phyloP scores from a whole-genome alignment of 1,284 basidiomycete genomes.

The Leccinum fuscescens region DNA sequence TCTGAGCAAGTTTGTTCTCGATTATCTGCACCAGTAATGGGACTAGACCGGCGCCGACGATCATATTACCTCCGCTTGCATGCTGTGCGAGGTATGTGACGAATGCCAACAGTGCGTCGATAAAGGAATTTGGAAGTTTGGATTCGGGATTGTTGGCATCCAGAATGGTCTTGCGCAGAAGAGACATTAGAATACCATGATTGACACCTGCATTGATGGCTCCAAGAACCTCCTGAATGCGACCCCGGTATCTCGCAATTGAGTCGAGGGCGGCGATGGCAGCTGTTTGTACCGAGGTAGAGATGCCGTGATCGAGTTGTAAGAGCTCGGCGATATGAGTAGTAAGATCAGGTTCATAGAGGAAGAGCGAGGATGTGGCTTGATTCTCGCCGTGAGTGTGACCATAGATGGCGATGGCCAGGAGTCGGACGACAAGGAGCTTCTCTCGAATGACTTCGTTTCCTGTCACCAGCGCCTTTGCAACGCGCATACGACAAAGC shows the following conservation, averaged over 20 bases:
- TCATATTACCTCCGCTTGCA: slow-evolving; percentile 84
- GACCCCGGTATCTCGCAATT: slow-evolving; percentile 80
- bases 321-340: no score
- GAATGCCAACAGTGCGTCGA: slow-evolving; percentile 85
- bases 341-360: no score
- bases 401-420: slow-evolving; percentile 88
- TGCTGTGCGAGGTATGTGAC: slow-evolving; percentile 86
- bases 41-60: slow-evolving; percentile 86
- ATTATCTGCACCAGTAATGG: slow-evolving; percentile 87
- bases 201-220: slow-evolving; percentile 95
- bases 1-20: slow-evolving; percentile 67
- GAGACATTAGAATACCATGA: slow-evolving; percentile 90
- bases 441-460: slow-evolving; percentile 71
- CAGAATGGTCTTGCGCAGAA: slow-evolving; percentile 76
- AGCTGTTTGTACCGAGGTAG: slow-evolving; percentile 73
- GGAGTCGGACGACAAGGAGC: slow-evolving; percentile 77
- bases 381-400: slow-evolving; percentile 80
- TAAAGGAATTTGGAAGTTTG: slow-evolving; percentile 73
- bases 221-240: slow-evolving; percentile 84
- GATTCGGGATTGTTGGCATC: slow-evolving; percentile 38
- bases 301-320: slow-evolving; percentile 71
- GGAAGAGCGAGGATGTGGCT: slow-evolving; percentile 72
- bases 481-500: slow-evolving; percentile 83
- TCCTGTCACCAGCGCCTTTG: slow-evolving; percentile 61
- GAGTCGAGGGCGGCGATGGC: slow-evolving; percentile 90